phyloP scores from a whole-genome alignment of 1,284 basidiomycete species.

The Boletellus deceptivus region DNA sequence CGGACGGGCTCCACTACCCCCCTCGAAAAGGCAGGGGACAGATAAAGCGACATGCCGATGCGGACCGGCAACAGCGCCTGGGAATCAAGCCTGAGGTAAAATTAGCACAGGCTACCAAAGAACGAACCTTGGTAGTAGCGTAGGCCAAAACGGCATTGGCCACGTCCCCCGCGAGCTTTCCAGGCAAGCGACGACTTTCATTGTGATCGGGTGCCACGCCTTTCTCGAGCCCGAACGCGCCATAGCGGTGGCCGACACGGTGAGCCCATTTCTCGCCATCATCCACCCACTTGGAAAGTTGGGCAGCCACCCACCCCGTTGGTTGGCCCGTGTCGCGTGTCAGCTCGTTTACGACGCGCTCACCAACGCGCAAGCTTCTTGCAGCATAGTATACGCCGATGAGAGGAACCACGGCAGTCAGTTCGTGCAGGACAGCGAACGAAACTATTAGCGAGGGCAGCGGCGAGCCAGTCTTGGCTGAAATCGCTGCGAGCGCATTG shows the following conservation, averaged over 20 bases:
- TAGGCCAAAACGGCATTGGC: conserved; percentile 84
- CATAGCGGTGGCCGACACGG: conserved; percentile 75
- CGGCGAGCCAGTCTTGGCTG: conserved; percentile 66
- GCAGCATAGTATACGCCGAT: conserved; percentile 75
- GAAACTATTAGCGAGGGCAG: conserved; percentile 76
- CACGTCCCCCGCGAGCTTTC: conserved; percentile 65
- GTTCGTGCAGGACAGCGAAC: conserved; percentile 84
- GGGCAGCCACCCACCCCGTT: conserved; percentile 39
- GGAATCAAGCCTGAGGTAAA: conserved; percentile 4
- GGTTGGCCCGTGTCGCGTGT: conserved; percentile 9
- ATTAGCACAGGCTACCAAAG: not conserved
- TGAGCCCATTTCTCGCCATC: conserved; percentile 75
- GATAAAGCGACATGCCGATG: conserved; percentile 71
- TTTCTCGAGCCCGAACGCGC: conserved; percentile 78
- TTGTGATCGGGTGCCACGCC: conserved; percentile 22
- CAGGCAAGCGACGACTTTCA: conserved; percentile 29
- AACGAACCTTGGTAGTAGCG: conserved; percentile 72
- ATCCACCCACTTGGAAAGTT: conserved; percentile 58
- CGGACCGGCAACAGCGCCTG: conserved; percentile 71
- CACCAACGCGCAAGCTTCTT: conserved; percentile 69
- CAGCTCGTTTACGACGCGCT: conserved; percentile 51
- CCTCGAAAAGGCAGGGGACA: conserved; percentile 75
- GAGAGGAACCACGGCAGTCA: conserved; percentile 81
- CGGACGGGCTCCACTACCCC: conserved; percentile 58
- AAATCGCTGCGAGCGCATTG: conserved; percentile 52